Evolutionary conservation across 192 early-diverging fungal species (phyloP).

Genomic region (Entrophospora sp.): DNA sequence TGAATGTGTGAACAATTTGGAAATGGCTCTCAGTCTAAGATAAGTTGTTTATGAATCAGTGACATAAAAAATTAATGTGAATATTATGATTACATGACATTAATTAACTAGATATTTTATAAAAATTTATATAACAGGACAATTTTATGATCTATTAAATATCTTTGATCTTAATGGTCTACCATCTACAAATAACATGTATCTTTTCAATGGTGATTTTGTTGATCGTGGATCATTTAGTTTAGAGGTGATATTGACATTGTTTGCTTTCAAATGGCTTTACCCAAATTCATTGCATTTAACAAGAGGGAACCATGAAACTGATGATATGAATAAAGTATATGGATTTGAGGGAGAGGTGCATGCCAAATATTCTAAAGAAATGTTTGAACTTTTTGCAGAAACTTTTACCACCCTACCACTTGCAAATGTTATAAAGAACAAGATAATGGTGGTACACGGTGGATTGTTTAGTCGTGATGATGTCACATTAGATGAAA

Average conservation of each 20-base stretch:
- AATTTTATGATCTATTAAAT: slow-evolving; percentile 96
- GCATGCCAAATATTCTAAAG: slow-evolving; percentile 83
- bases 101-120: too few species aligned
- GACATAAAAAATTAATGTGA: too few species aligned
- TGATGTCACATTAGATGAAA: slow-evolving; percentile 85
- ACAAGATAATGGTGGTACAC: slow-evolving; percentile 94
- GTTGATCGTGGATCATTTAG: slow-evolving; percentile 98
- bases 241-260: slow-evolving; percentile 87
- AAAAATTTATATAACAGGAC: too few species aligned
- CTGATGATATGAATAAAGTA: slow-evolving; percentile 97
- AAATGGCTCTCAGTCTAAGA: too few species aligned
- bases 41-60: too few species aligned
- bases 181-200: slow-evolving; percentile 73
- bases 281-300: slow-evolving; percentile 81
- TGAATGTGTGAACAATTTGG: too few species aligned
- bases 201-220: slow-evolving; percentile 98
- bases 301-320: slow-evolving; percentile 96
- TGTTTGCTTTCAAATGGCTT: slow-evolving; percentile 84
- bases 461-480: slow-evolving; percentile 90
- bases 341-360: slow-evolving; percentile 99
- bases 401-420: slow-evolving; percentile 95
- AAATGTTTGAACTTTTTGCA: slow-evolving; percentile 90
- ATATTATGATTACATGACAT: too few species aligned
- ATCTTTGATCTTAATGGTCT: slow-evolving; percentile 91
- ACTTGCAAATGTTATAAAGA: slow-evolving; percentile 80